Base-by-base conservation (phyloP, 2,329 filamentous ascomycete species). In the Fonsecaea nubica region DNA sequence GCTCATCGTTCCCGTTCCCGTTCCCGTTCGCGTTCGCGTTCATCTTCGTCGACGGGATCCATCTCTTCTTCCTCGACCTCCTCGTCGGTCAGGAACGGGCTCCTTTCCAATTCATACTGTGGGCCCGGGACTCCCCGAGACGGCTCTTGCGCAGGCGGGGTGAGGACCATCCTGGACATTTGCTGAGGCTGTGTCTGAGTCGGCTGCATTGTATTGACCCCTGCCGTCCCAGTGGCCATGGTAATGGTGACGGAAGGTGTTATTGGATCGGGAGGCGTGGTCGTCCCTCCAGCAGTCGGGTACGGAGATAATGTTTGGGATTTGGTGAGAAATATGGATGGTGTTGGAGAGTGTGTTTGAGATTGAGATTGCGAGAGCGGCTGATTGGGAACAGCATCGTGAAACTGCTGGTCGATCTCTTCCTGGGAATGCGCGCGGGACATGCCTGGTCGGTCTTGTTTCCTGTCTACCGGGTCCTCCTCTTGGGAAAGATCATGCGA, bases 31-130 rank as follows among this genome's bases (percentile, higher is more conserved):
- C 25, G 2, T 25, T 25, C 25, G 8, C 36, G 12, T 38, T 62
- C 59, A 15, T 63, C 40, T 12, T 56, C 54, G 8, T 42, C 53
- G 21, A 53, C 57, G 38, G 36, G 52, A 13, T 63, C 58, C 5
- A 35, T 38, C 8, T 63, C 59, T 6, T 57, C 62, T 9, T 62
- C 58, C 50, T 69, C 66, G 15, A 62, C 36, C 50, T 73, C 72
- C 38, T 72, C 70, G 50, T 73, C 71, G 9, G 69, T 72, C 45
- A 73, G 48, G 50, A 74, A 74, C 13, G 72, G 72, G 58, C 70
- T 72, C 38, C 66, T 66, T 53, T 72, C 71, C 33, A 72, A n/a
- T 32, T 65, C 69, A 32, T 69, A 64, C 32, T 64, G 65, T 13
- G 71, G 69, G 15, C 71, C 70, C 0, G 70, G 70, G 15, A 73